Evolutionary conservation across 2,329 filamentous ascomycete genomes (phyloP), one percentile per base, ranked within the genome.

Genomic region (Bertia moriformis): DNA sequence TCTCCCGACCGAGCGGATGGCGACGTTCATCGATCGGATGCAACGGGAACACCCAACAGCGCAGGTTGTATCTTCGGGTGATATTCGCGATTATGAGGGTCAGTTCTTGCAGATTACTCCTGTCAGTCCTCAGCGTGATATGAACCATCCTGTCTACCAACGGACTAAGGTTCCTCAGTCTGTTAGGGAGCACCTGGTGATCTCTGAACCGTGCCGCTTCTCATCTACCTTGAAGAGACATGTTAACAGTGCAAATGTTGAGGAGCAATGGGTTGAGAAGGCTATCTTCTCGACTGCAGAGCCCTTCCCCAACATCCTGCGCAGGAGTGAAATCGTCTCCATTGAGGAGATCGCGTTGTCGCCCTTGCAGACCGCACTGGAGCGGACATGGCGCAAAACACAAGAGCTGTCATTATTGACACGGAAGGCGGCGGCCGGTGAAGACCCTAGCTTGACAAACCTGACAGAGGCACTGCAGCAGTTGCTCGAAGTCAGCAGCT

Each of bases 301-400:
- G 49, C 61, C 79, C 1, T 96, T 96, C 61, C 91, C 89, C 1
- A 95, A 88, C 1, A 93, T 96, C 38, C 63, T 95, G 18, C 75
- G 86, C 20, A 75, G 88, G 40, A 93, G 85, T 48, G 88, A 95
- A 59, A 83, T 96, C 43, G 61, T 93, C 13, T 65, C 73, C 4
- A 67, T 72, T 1, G 71, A 78, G 14, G 78, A 80, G 38, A 57
- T 86, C 14, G 68, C 68, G 10, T 65, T 95, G 18, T 72, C 71
- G 20, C 78, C 88, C 4, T 66, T 91, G 42, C 83, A 95, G 57
- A 88, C 86, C n/a, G 89, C 83, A 0, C 67, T 96, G 43, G 89
- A 96, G 55, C 78, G 89, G 14, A 89, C 91, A 20, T 80, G 85
- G 49, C 77, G 88, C 42, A 95, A 95, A 64, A 93, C 89, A 1